These are phyloP conservation scores for Termitomyces sp. DNA, from an alignment of 1,284 basidiomycete species.

Conservation along the genomic window DNA sequence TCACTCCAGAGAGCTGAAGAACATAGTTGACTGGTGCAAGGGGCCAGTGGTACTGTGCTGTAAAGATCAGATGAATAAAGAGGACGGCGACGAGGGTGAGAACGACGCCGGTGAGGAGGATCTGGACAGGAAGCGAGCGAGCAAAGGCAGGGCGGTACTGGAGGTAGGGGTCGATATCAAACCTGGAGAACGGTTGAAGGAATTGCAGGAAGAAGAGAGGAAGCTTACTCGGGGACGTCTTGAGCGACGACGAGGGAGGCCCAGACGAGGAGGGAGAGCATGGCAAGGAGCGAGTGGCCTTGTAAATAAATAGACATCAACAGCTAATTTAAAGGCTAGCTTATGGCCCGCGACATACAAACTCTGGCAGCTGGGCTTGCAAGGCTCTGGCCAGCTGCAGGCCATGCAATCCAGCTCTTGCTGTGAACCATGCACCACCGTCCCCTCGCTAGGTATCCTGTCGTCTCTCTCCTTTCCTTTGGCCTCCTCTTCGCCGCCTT, in stretches of 20 bases:
- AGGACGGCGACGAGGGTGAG: slow-evolving; percentile 86
- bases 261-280: slow-evolving; percentile 4
- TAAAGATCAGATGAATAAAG: slow-evolving; percentile 90
- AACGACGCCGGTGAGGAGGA: slow-evolving; percentile 83
- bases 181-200: slow-evolving; percentile 12
- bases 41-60: slow-evolving; percentile 93
- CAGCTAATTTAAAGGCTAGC: no score
- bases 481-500: slow-evolving; percentile 57
- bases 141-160: slow-evolving; percentile 72
- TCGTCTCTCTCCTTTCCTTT: slow-evolving; percentile 51
- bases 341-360: background rate
- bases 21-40: slow-evolving; percentile 89
- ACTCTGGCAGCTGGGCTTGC: background rate
- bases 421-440: slow-evolving; percentile 21
- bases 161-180: slow-evolving; percentile 65
- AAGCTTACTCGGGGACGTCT: slow-evolving; percentile 13
- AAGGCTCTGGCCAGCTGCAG: background rate
- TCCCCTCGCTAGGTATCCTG: slow-evolving; percentile 42
- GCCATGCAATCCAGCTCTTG: no score
- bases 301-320: background rate
- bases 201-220: background rate
- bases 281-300: background rate
- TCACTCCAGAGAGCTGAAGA: slow-evolving; percentile 81
- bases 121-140: slow-evolving; percentile 87
- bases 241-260: slow-evolving; percentile 10